A percentile compares a stretch with the other conserved stretches of the same genome.
Conservation (phyloP, 2,329 filamentous ascomycete species). For the Xylariales sp. region DNA sequence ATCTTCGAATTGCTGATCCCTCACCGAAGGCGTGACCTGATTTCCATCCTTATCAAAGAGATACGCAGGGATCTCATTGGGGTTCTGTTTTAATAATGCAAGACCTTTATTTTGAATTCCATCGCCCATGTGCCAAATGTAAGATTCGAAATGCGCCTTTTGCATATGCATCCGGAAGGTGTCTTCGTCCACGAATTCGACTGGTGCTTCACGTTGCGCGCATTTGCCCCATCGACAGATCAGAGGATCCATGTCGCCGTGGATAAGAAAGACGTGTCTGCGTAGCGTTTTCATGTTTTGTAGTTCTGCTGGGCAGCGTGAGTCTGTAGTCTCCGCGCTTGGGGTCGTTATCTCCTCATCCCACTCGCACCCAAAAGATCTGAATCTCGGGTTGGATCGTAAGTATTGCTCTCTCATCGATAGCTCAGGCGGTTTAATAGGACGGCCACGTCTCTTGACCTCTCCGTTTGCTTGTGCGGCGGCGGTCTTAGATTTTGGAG, state of each 20-base stretch:
- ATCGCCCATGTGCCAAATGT: constrained; percentile 57
- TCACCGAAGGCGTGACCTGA: constrained; percentile 55
- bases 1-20: constrained; percentile 47
- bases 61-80: constrained; percentile 38
- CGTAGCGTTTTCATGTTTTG: constrained; percentile 58
- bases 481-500: constrained; percentile 1
- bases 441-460: constrained; percentile 32
- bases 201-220: constrained; percentile 15
- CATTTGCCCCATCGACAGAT: constrained; percentile 40
- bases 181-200: constrained; percentile 16
- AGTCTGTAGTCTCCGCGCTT: constrained; percentile 10
- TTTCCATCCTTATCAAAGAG: constrained; percentile 47
- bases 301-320: constrained; percentile 51
- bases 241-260: constrained; percentile 27
- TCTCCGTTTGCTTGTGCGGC: constrained; percentile 2
- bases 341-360: constrained; percentile 10
- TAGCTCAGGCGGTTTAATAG: constrained; percentile 33
- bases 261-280: constrained; percentile 47
- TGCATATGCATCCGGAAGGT: constrained; percentile 49
- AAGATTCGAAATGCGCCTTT: constrained; percentile 45
- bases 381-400: constrained; percentile 37
- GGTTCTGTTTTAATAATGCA: constrained; percentile 15
- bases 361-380: constrained; percentile 59
- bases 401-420: constrained; percentile 38
- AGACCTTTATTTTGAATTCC: constrained; percentile 44